Evolutionary conservation across 306 rosid species (phyloP).

Genomic region (Boehmeria nivea): DNA sequence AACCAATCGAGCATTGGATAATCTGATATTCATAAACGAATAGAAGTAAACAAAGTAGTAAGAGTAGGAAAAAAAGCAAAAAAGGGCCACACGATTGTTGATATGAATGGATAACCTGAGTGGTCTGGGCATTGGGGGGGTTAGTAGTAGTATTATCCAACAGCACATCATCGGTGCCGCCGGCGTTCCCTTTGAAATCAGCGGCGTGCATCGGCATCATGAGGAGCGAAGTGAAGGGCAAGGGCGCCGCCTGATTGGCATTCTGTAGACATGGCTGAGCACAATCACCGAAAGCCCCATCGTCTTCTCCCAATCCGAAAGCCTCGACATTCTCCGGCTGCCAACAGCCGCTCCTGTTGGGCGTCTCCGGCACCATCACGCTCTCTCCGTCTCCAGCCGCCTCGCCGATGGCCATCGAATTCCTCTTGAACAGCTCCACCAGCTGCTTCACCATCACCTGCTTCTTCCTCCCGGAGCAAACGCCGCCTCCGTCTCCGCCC

Average conservation of each 20-base stretch:
- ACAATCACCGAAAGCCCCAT: not conserved
- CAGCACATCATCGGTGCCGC: slow-evolving; percentile 11
- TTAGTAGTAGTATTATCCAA: slow-evolving; percentile 26
- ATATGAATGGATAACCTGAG: slow-evolving; percentile 20
- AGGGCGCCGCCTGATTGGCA: slow-evolving; percentile 4
- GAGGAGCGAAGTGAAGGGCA: slow-evolving; percentile 36
- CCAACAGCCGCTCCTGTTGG: slow-evolving; percentile 14
- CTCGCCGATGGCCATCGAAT: slow-evolving; percentile 18
- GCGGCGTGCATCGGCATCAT: slow-evolving; percentile 30
- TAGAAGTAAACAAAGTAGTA: not conserved
- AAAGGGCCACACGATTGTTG: too few species aligned
- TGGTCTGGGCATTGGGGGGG: slow-evolving; percentile 23
- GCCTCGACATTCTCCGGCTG: slow-evolving; percentile 23
- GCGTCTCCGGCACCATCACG: slow-evolving; percentile 20
- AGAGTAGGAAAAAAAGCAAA: too few species aligned
- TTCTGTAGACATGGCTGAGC: slow-evolving; percentile 23
- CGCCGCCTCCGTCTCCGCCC: slow-evolving; percentile 36
- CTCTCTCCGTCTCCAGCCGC: slow-evolving; percentile 22
- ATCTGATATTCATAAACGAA: too few species aligned
- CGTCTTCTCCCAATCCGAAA: slow-evolving; percentile 9
- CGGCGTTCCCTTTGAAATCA: slow-evolving; percentile 16
- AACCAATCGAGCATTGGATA: too few species aligned
- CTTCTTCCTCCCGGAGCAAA: slow-evolving; percentile 43
- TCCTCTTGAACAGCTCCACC: slow-evolving; percentile 47
- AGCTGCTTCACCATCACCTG: slow-evolving; percentile 54